Evolutionary conservation across 345 rosid species (phyloP).

Genomic region (Diplotaxis tenuifolia): DNA sequence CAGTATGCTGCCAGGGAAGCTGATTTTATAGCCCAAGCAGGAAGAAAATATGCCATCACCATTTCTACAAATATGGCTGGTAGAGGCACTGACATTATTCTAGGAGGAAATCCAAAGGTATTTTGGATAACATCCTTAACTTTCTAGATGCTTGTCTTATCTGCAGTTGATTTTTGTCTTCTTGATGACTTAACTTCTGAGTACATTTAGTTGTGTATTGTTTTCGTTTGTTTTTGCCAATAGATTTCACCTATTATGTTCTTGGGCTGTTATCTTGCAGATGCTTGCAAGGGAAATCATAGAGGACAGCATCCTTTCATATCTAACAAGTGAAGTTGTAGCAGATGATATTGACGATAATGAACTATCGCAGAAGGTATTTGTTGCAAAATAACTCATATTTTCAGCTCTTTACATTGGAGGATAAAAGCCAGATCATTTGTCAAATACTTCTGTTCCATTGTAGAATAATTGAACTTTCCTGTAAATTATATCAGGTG

Average conservation of each 20-base stretch:
- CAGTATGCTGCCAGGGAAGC: slow-evolving; percentile 98
- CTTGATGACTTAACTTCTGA: not conserved
- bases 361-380: slow-evolving; percentile 56
- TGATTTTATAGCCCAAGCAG: slow-evolving; percentile 91
- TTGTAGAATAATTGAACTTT: not conserved
- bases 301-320: slow-evolving; percentile 75
- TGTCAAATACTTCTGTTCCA: slow-evolving; percentile 2
- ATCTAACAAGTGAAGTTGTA: slow-evolving; percentile 62
- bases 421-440: slow-evolving; percentile 8
- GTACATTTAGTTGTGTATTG: slow-evolving; percentile 17
- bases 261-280: slow-evolving; percentile 36
- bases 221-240: not conserved
- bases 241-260: slow-evolving; percentile 4
- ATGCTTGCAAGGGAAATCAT: slow-evolving; percentile 90
- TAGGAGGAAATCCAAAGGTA: slow-evolving; percentile 97
- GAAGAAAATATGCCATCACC: slow-evolving; percentile 86
- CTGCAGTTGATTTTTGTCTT: slow-evolving; percentile 13
- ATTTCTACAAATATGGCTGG: slow-evolving; percentile 99
- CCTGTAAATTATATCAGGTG: slow-evolving; percentile 45
- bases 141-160: not conserved
- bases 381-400: slow-evolving; percentile 1
- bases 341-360: slow-evolving; percentile 47
- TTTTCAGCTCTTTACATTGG: slow-evolving; percentile 1
- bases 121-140: slow-evolving; percentile 2
- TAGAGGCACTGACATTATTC: slow-evolving; percentile 93